Conservation (phyloP, 2,329 filamentous ascomycete species). For the Ambrosiella beaveri region DNA sequence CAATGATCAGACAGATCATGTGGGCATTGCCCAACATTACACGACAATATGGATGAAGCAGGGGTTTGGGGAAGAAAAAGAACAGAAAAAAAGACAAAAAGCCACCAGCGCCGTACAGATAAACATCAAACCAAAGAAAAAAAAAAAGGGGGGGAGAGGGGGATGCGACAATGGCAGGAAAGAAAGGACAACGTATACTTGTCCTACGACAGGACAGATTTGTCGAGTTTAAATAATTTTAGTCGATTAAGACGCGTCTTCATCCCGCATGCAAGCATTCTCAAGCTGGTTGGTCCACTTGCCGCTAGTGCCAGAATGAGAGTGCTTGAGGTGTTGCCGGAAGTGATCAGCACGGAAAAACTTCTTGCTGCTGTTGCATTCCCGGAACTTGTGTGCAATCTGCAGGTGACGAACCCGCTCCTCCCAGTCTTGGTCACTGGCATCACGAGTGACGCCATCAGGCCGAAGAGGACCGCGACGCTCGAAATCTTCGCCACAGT, state of each 20-base stretch:
- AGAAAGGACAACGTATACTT: not conserved
- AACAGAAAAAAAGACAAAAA: constrained; percentile 4
- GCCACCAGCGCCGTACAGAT: constrained; percentile 1
- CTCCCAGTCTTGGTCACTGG: constrained; percentile 79
- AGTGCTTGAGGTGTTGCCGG: constrained; percentile 94
- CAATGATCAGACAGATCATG: constrained; percentile 3
- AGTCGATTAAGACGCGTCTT: constrained; percentile 32
- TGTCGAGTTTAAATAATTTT: too few species aligned
- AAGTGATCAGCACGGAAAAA: constrained; percentile 97
- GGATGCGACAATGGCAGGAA: not conserved
- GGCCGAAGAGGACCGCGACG: constrained; percentile 21
- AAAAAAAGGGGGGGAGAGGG: not conserved
- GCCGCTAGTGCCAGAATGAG: constrained; percentile 84
- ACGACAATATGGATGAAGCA: not conserved
- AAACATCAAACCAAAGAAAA: not conserved
- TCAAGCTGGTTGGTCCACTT: constrained; percentile 99
- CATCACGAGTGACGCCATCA: constrained; percentile 24
- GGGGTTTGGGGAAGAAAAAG: not conserved
- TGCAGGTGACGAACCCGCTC: constrained; percentile 72
- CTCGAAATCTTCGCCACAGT: constrained; percentile 81
- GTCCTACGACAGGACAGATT: too few species aligned
- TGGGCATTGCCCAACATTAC: not conserved
- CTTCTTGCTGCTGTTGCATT: constrained; percentile 97
- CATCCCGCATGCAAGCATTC: constrained; percentile 84
- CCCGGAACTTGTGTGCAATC: constrained; percentile 85